phyloP scores from a whole-genome alignment of 305 asterid genomes.

The Fraxinus dipetala region DNA sequence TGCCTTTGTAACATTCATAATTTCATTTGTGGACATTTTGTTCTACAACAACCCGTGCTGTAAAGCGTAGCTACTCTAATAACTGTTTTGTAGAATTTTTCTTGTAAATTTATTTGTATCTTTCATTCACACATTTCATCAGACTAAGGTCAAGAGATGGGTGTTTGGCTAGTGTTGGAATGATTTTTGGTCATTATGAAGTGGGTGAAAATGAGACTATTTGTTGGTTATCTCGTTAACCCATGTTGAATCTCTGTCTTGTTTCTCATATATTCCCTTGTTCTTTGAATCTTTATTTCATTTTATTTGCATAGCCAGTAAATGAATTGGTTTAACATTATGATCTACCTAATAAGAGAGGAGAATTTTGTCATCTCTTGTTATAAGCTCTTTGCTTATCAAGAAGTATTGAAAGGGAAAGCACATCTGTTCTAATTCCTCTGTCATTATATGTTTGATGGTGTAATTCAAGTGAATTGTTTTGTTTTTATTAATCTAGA shows the following conservation, averaged over 20 bases:
- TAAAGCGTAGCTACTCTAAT: neutral
- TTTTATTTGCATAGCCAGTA: neutral
- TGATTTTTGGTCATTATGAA: neutral
- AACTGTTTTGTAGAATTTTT: neutral
- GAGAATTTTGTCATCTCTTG: neutral
- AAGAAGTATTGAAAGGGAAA: conserved; percentile 5
- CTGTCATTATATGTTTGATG: neutral
- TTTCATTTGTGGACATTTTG: neutral
- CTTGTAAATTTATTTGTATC: neutral
- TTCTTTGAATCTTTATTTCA: neutral
- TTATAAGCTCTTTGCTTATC: neutral
- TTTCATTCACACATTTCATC: neutral
- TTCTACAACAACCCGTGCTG: neutral
- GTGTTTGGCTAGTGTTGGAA: neutral
- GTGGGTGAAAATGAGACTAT: neutral
- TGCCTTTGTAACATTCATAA: neutral
- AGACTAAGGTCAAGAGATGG: neutral
- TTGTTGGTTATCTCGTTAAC: neutral
- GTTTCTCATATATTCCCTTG: neutral
- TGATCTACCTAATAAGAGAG: neutral
- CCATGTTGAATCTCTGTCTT: neutral
- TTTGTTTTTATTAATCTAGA: neutral
- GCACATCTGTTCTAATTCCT: neutral
- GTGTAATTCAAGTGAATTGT: neutral
- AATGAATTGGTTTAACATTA: neutral